A percentile compares a stretch with the other conserved stretches of the same genome.
These are phyloP conservation scores for Dioszegia aurantiaca DNA, from an alignment of 768 basidiomycete species.

Conservation along the genomic window DNA sequence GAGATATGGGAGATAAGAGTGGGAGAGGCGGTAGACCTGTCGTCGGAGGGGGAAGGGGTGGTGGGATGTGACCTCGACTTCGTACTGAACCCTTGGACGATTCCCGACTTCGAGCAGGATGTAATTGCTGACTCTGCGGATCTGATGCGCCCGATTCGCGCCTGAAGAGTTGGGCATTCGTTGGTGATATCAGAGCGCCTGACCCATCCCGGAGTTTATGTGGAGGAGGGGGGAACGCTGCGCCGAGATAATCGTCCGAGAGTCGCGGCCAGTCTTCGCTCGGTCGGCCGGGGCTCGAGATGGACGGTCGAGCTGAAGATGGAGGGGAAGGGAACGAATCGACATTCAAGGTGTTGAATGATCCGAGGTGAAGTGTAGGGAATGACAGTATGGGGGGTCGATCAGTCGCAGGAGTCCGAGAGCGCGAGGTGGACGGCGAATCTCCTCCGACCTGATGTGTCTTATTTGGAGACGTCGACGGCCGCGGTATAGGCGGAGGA, in stretches of 20 bases:
- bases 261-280: conserved; percentile 4
- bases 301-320: conserved; percentile 4
- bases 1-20: conserved; percentile 30
- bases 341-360: conserved; percentile 24
- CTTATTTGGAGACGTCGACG: too few species aligned
- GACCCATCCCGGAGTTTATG: not conserved
- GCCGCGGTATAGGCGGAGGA: too few species aligned
- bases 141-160: not conserved
- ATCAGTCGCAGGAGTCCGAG: conserved; percentile 7
- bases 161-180: not conserved
- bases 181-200: not conserved
- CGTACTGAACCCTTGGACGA: conserved; percentile 8
- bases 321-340: conserved; percentile 22
- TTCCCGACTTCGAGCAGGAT: conserved; percentile 6
- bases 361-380: conserved; percentile 38
- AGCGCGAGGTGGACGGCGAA: not conserved
- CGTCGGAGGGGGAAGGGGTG: conserved; percentile 27
- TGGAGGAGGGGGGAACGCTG: not conserved
- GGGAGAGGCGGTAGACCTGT: conserved; percentile 31
- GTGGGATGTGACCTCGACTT: conserved; percentile 14
- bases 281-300: not conserved
- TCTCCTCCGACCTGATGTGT: not conserved
- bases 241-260: not conserved
- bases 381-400: conserved; percentile 35
- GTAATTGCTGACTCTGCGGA: not conserved